Base-by-base conservation (phyloP, 768 basidiomycete species). In the Crepidotus variabilis region DNA sequence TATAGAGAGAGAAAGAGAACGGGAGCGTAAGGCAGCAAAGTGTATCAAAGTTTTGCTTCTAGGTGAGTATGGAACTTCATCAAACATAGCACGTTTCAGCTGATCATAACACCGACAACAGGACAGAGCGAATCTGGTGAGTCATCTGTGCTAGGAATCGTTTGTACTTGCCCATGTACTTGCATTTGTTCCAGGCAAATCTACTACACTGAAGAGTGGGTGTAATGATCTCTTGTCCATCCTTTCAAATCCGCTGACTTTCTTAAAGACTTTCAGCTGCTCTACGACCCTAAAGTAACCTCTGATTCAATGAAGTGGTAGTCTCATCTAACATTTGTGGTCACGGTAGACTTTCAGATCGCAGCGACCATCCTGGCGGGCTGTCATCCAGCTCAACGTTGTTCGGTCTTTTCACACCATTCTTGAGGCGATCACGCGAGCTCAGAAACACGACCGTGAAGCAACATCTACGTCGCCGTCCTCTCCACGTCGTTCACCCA, bases 51-150 rank as follows among this genome's bases (percentile, higher is more conserved):
- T 87, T 20, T 71, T 87, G 6, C 68, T 87, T 1, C 74, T 87
- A 21, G 86, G 86, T 86, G 60, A 62, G 80, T 55, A 11, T 11
- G 5, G 18, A 14, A 33, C 34, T 3, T 28, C 8, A 8, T 9
- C 23, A 8, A 39, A 35, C 39, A 13, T 32, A 35, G 20, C 20
- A 18, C 47, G 2, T 49, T 21, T 13, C 47, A 4, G 5, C 24
- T 28, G 21, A 22, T 14, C 47, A 22, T 5, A 22, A 24, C 11
- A 2, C 52, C 2, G 23, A 35, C n/a, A 46, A 10, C 10, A 85
- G 89, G 89, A 21, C 90, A 91, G 72, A 89, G 86, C 64, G 89
- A 91, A 76, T 90, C 87, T 45, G 88, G 88, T 90, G 68, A 51
- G 50, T 55, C 55, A 54, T 50, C 47, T 4, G 0, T 21, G 47